These are phyloP conservation scores for Irpex sp. DNA, from an alignment of 1,284 basidiomycete genomes.

Conservation along the genomic window DNA sequence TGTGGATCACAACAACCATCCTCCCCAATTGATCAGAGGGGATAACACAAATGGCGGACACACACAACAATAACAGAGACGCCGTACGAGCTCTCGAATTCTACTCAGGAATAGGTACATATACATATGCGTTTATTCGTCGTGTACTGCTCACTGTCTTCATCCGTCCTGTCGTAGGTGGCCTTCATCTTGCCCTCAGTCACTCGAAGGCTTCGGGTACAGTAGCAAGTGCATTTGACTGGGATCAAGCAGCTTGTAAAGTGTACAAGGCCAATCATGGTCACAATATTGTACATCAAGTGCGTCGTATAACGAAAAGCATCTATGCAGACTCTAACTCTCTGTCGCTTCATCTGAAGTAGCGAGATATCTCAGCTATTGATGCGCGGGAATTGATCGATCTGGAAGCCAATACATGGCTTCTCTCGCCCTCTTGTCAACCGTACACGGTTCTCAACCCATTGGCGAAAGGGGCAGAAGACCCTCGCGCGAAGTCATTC, in stretches of 20 bases:
- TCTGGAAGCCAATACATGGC: conserved; percentile 57
- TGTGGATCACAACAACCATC: background rate
- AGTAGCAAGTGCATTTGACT: conserved; percentile 68
- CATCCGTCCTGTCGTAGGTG: conserved; percentile 40
- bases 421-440: conserved; percentile 76
- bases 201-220: conserved; percentile 40
- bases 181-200: conserved; percentile 63
- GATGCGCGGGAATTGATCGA: conserved; percentile 41
- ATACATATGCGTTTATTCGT: background rate
- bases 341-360: background rate
- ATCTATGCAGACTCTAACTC: background rate
- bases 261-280: conserved; percentile 63
- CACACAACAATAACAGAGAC: too few relatives aligned
- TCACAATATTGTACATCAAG: conserved; percentile 43
- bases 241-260: conserved; percentile 68
- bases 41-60: too few relatives aligned
- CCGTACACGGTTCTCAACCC: conserved; percentile 78
- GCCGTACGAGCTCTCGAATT: conserved; percentile 62
- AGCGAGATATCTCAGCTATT: conserved; percentile 65
- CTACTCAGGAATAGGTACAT: conserved; percentile 68
- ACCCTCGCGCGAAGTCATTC: conserved; percentile 75
- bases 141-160: background rate
- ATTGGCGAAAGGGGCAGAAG: conserved; percentile 58
- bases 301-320: conserved; percentile 25
- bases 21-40: too few relatives aligned